phyloP scores from a whole-genome alignment of 768 basidiomycete species.

The Kwoniella sp. region DNA sequence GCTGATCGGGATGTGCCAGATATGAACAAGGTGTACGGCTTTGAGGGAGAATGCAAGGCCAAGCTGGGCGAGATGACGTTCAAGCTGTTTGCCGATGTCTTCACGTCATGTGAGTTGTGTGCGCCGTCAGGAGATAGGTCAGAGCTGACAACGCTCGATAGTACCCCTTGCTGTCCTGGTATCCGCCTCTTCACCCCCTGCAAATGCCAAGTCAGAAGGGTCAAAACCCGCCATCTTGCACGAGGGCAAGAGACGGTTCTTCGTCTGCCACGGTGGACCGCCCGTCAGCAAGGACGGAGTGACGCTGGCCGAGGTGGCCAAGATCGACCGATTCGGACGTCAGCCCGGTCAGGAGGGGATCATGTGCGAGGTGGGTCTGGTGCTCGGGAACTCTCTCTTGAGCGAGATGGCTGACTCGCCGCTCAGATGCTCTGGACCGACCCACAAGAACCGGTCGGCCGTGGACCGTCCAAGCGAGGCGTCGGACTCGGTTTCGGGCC shows the following conservation, averaged over 20 bases:
- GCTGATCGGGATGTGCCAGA: conserved; percentile 52
- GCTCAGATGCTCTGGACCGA: conserved; percentile 87
- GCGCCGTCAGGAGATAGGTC: neutral
- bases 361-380: conserved; percentile 68
- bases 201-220: conserved; percentile 52
- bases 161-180: conserved; percentile 88
- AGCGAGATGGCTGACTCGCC: neutral
- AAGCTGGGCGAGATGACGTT: conserved; percentile 95
- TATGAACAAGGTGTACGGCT: conserved; percentile 68
- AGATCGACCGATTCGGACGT: conserved; percentile 75
- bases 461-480: conserved; percentile 97
- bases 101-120: conserved; percentile 70
- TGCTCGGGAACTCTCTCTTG: neutral
- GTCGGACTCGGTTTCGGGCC: conserved; percentile 96
- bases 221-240: conserved; percentile 65
- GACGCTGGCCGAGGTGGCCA: conserved; percentile 86
- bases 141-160: conserved; percentile 43
- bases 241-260: conserved; percentile 75
- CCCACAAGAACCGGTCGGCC: conserved; percentile 79
- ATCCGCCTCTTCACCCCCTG: conserved; percentile 59
- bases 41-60: conserved; percentile 80
- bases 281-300: conserved; percentile 92
- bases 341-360: conserved; percentile 93
- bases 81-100: conserved; percentile 92
- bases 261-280: conserved; percentile 86